Evolutionary conservation across 1,284 basidiomycete genomes (phyloP), one percentile per base, ranked within the genome.

Genomic region (Exobasidium rhododendri): DNA sequence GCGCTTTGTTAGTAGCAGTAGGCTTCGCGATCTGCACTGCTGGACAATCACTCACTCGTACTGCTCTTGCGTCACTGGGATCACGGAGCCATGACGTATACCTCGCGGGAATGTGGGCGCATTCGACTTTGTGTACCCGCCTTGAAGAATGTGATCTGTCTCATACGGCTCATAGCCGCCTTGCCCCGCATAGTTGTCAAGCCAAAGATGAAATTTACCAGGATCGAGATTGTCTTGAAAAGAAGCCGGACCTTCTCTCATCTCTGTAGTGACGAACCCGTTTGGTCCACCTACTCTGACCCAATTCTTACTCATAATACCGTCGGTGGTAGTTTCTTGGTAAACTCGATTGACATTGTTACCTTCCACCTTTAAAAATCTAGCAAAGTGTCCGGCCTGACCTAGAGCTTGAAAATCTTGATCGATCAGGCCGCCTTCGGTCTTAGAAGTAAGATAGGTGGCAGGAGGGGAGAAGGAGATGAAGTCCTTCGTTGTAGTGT

Each of bases 21-120:
- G n/a, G n/a, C n/a, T n/a, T n/a, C n/a, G n/a, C n/a, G n/a, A n/a
- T n/a, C n/a, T n/a, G n/a, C n/a, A n/a, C n/a, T n/a, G n/a, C n/a
- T n/a, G n/a, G n/a, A 40, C 17, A 10, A 40, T 17, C 17, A 40
- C 35, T 40, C 35, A 40, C 35, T 67, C 62, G 45, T 66, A 69
- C 58, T 69, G 64, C 2, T 51, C n/a, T 58, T 67, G 65, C 10
- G 58, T 69, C 17, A 67, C 50, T n/a, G 65, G 62, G 28, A 57
- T 64, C 59, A 67, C 62, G 32, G 55, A 58, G 31, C 65, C 67
- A 26, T 69, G 67, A 45, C 62, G 64, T 30, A 67, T 59, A 29
- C 61, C 61, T 14, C 35, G 17, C 1, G 66, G 66, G 57, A 68
- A 68, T 30, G 30, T 44, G 29, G 40, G 32, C 24, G 40, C 56